Evolutionary conservation across 108 stramenopile genomes (phyloP), one percentile per base, ranked within the genome.

Genomic region (Bacterosira constricta): DNA sequence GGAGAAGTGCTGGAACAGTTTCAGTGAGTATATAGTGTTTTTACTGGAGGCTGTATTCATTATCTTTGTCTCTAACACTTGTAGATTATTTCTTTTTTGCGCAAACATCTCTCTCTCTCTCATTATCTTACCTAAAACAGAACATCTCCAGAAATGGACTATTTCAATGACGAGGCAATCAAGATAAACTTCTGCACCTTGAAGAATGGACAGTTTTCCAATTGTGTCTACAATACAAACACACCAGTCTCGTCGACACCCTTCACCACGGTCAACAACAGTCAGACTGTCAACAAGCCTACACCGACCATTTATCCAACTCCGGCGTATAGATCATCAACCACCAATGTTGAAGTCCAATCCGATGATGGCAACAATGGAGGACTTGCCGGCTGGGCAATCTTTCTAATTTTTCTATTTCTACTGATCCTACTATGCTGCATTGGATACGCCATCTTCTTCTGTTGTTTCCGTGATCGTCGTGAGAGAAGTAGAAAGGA

Each of bases 321-420:
- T n/a, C n/a, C n/a, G n/a, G n/a, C n/a, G n/a, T n/a, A n/a, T n/a
- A n/a, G n/a, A n/a, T n/a, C n/a, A n/a, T n/a, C n/a, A n/a, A n/a
- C n/a, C n/a, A n/a, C n/a, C n/a, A n/a, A n/a, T n/a, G n/a, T n/a
- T n/a, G n/a, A n/a, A n/a, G n/a, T n/a, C n/a, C n/a, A n/a, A n/a
- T n/a, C 1, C 0, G 51, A 30, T 53, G 12, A 42, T 3, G 63
- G 36, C 10, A 39, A 53, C 11, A 54, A 56, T 21, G 66, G 44
- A 25, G 79, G 71, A 0, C 27, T 80, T 17, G 45, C 79, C 0
- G 79, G 57, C 5, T 80, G 79, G 79, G 79, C 66, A 4, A 46
- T 80, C 21, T 36, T 55, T 18, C 66, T 80, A 25, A 72, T 73
- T 49, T 51, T 80, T 34, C 49, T 80, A 32, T 37, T 69, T 6